Percentiles rank a stretch among this genome's conserved stretches.
These are phyloP conservation scores for Lophium mytilinum DNA, from an alignment of 495 filamentous ascomycete species.

Conservation along the genomic window DNA sequence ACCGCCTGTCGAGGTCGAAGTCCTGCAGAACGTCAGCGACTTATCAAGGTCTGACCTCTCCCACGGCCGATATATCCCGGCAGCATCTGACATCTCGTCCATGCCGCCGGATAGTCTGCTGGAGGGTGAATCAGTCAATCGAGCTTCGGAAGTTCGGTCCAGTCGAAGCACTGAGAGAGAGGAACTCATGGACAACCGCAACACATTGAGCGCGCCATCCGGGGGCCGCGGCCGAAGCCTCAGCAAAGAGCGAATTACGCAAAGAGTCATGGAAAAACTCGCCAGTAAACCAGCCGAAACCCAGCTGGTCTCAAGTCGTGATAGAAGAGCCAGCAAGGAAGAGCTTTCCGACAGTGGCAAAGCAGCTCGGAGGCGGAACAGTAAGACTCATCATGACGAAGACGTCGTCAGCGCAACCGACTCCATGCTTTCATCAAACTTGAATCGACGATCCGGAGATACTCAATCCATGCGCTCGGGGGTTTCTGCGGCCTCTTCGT, in stretches of 20 bases:
- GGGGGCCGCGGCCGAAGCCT: slow-evolving; percentile 62
- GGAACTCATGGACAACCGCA: slow-evolving; percentile 31
- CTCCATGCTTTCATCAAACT: slow-evolving; percentile 66
- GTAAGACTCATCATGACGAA: slow-evolving; percentile 49
- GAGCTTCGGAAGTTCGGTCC: slow-evolving; percentile 43
- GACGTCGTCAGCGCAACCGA: slow-evolving; percentile 62
- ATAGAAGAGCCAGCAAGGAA: slow-evolving; percentile 55
- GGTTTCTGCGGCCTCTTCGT: slow-evolving; percentile 61
- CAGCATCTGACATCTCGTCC: slow-evolving; percentile 78
- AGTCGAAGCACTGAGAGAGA: slow-evolving; percentile 52
- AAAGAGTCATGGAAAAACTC: slow-evolving; percentile 62
- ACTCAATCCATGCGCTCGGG: slow-evolving; percentile 68
- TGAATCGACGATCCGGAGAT: slow-evolving; percentile 62
- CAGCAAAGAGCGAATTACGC: slow-evolving; percentile 63
- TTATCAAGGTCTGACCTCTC: slow-evolving; percentile 41
- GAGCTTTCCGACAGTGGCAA: slow-evolving; percentile 49
- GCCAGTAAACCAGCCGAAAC: slow-evolving; percentile 39
- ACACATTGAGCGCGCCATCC: slow-evolving; percentile 56
- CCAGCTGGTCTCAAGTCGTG: slow-evolving; percentile 41
- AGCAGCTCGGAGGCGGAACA: slow-evolving; percentile 39
- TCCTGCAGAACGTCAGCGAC: slow-evolving; percentile 54
- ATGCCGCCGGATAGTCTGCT: slow-evolving; percentile 89
- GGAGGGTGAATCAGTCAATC: slow-evolving; percentile 44
- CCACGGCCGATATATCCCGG: slow-evolving; percentile 49
- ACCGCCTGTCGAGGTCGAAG: slow-evolving; percentile 76